A percentile compares a stretch with the other conserved stretches of the same genome.
Conservation (phyloP, 441 rosid genomes). For the Mallotus japonicus region DNA sequence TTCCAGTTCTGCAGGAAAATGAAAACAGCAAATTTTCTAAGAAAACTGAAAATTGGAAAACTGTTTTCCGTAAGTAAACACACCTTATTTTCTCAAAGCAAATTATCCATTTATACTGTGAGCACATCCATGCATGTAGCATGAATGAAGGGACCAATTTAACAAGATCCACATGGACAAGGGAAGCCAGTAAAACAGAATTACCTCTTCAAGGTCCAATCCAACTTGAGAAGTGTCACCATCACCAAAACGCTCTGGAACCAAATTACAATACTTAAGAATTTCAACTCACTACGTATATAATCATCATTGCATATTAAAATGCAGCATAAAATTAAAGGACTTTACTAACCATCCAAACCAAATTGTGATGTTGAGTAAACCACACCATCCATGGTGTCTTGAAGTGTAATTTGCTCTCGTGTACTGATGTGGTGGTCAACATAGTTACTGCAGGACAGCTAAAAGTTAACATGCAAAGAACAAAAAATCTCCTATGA, state of each 20-base stretch:
- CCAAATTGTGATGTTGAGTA: slow-evolving; percentile 96
- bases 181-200: slow-evolving; percentile 16
- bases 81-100: not conserved
- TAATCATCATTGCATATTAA: slow-evolving; percentile 3
- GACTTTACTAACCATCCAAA: slow-evolving; percentile 76
- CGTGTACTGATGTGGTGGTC: slow-evolving; percentile 96
- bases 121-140: not conserved
- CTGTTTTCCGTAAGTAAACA: too few species aligned
- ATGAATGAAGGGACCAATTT: not conserved
- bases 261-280: slow-evolving; percentile 26
- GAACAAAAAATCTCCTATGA: not conserved
- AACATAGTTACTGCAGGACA: slow-evolving; percentile 73
- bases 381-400: slow-evolving; percentile 93
- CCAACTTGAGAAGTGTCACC: slow-evolving; percentile 92
- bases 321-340: slow-evolving; percentile 22
- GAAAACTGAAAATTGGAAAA: too few species aligned
- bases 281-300: slow-evolving; percentile 17
- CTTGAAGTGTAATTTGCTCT: slow-evolving; percentile 99
- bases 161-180: slow-evolving; percentile 1
- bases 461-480: slow-evolving; percentile 24
- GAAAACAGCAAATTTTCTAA: too few species aligned
- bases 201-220: slow-evolving; percentile 96
- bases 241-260: slow-evolving; percentile 95
- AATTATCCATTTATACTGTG: not conserved
- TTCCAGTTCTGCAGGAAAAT: too few species aligned